Conservation (phyloP, 2,329 filamentous ascomycete genomes). For the Neopestalotiopsis sp. region DNA sequence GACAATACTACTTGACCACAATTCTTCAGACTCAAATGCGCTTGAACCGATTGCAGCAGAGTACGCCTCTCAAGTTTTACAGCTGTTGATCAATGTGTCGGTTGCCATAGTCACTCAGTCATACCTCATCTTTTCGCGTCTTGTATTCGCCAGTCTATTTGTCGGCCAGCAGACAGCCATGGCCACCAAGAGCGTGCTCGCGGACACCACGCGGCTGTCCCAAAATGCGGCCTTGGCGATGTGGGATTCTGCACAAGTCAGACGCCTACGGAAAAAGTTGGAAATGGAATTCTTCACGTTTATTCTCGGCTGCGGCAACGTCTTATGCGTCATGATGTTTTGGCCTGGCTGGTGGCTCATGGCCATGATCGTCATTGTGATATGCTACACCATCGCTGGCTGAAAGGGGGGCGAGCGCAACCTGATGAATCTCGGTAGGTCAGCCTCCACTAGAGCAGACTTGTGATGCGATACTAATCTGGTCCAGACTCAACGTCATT, state of each 20-base stretch:
- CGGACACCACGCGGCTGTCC: conserved; percentile 13
- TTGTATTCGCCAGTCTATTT: conserved; percentile 34
- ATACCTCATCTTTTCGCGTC: conserved; percentile 35
- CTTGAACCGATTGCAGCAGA: conserved; percentile 41
- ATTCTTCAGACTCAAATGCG: conserved; percentile 37
- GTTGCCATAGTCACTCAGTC: conserved; percentile 37
- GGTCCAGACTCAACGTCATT: conserved; percentile 14
- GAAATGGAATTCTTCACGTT: conserved; percentile 57
- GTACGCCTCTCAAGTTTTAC: conserved; percentile 41
- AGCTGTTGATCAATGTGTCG: conserved; percentile 35
- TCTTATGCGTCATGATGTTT: conserved; percentile 54
- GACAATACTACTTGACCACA: conserved; percentile 33
- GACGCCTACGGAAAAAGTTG: conserved; percentile 49
- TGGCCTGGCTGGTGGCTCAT: conserved; percentile 51
- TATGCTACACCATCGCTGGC: conserved; percentile 3
- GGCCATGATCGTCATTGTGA: not conserved
- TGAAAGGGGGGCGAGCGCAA: not conserved
- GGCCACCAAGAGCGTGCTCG: conserved; percentile 29
- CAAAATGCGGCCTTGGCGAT: conserved; percentile 30
- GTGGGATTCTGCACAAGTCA: conserved; percentile 40
- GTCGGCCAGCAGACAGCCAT: conserved; percentile 34
- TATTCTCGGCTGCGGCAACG: conserved; percentile 55
- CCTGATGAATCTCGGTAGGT: not conserved
- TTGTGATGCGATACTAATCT: not conserved
- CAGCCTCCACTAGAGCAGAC: not conserved